Percentiles rank a stretch among this genome's conserved stretches.
Conservation (phyloP, 2,329 filamentous ascomycete species). For the Alternaria ventricosa region DNA sequence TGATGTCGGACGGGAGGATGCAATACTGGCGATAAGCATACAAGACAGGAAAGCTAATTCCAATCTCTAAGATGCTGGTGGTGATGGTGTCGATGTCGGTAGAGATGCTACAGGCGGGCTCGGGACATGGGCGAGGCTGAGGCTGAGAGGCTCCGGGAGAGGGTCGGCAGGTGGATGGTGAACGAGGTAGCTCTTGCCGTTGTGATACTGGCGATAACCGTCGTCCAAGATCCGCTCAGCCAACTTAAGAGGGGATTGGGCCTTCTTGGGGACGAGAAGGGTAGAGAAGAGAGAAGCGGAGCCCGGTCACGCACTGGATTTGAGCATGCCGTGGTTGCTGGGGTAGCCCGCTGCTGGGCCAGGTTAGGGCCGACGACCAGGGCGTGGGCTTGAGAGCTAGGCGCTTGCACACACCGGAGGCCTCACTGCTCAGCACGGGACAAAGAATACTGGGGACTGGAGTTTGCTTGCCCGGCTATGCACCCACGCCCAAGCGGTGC, state of each 20-base stretch:
- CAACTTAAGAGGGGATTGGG: slow-evolving; percentile 29
- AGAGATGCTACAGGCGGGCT: slow-evolving; percentile 24
- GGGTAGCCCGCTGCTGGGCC: slow-evolving; percentile 31
- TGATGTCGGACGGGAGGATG: slow-evolving; percentile 25
- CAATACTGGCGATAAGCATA: slow-evolving; percentile 43
- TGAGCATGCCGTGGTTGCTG: slow-evolving; percentile 43
- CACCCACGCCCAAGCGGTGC: slow-evolving; percentile 24
- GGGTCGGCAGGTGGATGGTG: slow-evolving; percentile 28
- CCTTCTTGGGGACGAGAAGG: slow-evolving; percentile 52
- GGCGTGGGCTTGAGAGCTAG: slow-evolving; percentile 34
- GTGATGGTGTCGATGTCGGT: slow-evolving; percentile 26
- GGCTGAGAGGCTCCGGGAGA: not conserved
- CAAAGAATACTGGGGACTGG: slow-evolving; percentile 16
- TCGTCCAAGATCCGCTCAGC: slow-evolving; percentile 29
- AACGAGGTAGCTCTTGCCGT: slow-evolving; percentile 36
- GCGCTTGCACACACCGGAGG: slow-evolving; percentile 36
- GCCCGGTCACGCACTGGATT: slow-evolving; percentile 44
- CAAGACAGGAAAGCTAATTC: slow-evolving; percentile 50
- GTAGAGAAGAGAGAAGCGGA: slow-evolving; percentile 37
- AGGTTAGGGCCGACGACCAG: slow-evolving; percentile 32
- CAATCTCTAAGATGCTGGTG: slow-evolving; percentile 49
- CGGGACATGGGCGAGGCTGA: slow-evolving; percentile 26
- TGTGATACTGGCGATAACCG: slow-evolving; percentile 21
- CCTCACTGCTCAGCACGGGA: slow-evolving; percentile 35
- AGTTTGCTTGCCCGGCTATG: slow-evolving; percentile 28